Conservation (phyloP, 805 yeast species). For the Spathaspora hagerdaliae region DNA sequence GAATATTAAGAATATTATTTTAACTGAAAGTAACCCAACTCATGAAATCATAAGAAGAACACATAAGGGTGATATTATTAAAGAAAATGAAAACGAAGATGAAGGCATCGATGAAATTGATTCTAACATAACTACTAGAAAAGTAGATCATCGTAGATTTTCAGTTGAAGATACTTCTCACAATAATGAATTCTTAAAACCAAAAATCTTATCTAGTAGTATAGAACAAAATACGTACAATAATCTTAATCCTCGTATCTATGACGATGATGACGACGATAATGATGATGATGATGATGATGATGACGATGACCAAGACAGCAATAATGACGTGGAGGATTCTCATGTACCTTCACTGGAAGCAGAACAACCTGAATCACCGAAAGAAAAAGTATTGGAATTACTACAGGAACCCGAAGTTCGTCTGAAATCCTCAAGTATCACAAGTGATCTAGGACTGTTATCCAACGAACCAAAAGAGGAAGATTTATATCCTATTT, state of each 20-base stretch:
- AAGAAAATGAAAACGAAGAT: constrained; percentile 20
- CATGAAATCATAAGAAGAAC: constrained; percentile 69
- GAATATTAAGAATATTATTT: constrained; percentile 24
- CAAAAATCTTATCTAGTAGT: constrained; percentile 7
- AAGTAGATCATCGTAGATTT: constrained; percentile 36
- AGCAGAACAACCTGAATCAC: not conserved
- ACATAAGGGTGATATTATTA: constrained; percentile 73
- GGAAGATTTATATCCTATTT: constrained; percentile 32
- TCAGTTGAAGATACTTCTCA: constrained; percentile 12
- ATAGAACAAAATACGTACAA: constrained; percentile 8
- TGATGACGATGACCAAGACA: constrained; percentile 2
- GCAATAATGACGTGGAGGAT: constrained; percentile 2
- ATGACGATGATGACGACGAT: constrained; percentile 25
- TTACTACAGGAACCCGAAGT: not conserved
- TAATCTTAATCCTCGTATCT: constrained; percentile 17
- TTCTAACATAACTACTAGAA: constrained; percentile 23
- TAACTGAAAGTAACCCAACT: constrained; percentile 47
- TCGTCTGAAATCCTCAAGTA: constrained; percentile 6
- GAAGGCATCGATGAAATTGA: constrained; percentile 15
- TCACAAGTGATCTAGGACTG: constrained; percentile 14
- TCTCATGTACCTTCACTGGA: not conserved
- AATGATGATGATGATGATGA: constrained; percentile 9
- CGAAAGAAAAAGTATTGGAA: not conserved
- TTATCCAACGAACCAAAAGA: constrained; percentile 14
- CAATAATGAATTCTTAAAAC: constrained; percentile 1